Conservation (phyloP, 108 stramenopile genomes). For the Mediolabrus comicus region DNA sequence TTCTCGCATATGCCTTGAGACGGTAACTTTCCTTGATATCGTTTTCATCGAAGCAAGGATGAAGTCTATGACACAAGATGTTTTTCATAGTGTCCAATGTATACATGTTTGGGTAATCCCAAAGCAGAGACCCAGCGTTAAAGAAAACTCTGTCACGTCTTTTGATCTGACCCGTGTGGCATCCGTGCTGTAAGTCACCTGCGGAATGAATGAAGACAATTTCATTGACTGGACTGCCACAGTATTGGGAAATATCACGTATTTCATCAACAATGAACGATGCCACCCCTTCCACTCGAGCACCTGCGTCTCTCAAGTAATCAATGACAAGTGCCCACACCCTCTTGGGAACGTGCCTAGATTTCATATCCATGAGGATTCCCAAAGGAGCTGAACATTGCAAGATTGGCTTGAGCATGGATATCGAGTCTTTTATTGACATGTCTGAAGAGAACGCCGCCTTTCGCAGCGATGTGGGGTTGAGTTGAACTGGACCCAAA, state of each 20-base stretch:
- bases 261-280: conserved; percentile 77
- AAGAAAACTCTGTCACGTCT: conserved; percentile 81
- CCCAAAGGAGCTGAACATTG: conserved; percentile 62
- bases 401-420: conserved; percentile 53
- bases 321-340: conserved; percentile 78
- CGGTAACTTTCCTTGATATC: conserved; percentile 55
- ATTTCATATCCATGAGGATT: conserved; percentile 80
- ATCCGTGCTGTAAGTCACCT: conserved; percentile 78
- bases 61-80: conserved; percentile 43
- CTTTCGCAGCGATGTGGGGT: conserved; percentile 29
- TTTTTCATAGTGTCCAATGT: conserved; percentile 33
- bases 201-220: conserved; percentile 81
- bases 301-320: conserved; percentile 57
- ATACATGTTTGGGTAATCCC: conserved; percentile 56
- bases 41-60: conserved; percentile 59
- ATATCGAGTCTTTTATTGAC: conserved; percentile 60
- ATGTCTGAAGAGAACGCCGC: conserved; percentile 48
- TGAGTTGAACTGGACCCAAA: background rate
- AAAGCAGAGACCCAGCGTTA: conserved; percentile 81
- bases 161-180: conserved; percentile 61
- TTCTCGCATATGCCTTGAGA: conserved; percentile 60
- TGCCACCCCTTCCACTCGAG: conserved; percentile 74
- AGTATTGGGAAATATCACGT: conserved; percentile 64
- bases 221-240: conserved; percentile 53
- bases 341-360: conserved; percentile 72